Evolutionary conservation across 495 filamentous ascomycete genomes (phyloP), one percentile per base, ranked within the genome.

Genomic region (Penicillium silybi): DNA sequence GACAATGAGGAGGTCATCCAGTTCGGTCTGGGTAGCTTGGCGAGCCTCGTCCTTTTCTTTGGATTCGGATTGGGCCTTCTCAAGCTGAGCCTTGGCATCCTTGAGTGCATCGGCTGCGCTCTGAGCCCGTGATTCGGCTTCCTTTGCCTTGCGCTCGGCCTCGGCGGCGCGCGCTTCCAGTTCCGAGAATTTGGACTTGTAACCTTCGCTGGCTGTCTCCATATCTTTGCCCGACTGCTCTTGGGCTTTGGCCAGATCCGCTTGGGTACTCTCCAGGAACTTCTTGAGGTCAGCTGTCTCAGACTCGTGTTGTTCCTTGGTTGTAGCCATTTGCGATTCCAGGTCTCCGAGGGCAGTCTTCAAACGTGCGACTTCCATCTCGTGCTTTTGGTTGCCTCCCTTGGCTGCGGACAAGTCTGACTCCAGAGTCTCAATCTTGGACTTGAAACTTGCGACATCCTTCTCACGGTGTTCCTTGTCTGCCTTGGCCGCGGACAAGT

Each of bases 1-100:
- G 27, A 95, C 84, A 75, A 93, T 87, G 34, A 95, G 70, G 58
- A 95, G 73, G 67, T 95, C 90, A 57, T 95, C 90, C 26, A 92
- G 70, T 63, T 93, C 89, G 15, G 74, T 70, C 60, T 92, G 88
- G 19, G 77, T 78, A 18, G 81, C 70, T 48, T 80, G 73, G 41
- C 80, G 80, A 54, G 86, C 81, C 57, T 84, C 80, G 60, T 89
- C 86, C 59, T 83, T 86, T 50, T 79, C 68, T 46, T 62, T 68
- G 13, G 49, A 56, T 23, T 69, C 68, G 5, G 49, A 47, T 44
- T 63, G 59, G 10, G 56, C 58, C 55, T 65, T 68, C 38, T 49
- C 64, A 20, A 65, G 57, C 41, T 63, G 58, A 25, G 57, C 42
- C 27, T 63, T 50, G 9, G 54, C 27, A 5, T 51, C 48, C 11